Base-by-base conservation (phyloP, 345 rosid genomes). In the Boechera retrofracta region DNA sequence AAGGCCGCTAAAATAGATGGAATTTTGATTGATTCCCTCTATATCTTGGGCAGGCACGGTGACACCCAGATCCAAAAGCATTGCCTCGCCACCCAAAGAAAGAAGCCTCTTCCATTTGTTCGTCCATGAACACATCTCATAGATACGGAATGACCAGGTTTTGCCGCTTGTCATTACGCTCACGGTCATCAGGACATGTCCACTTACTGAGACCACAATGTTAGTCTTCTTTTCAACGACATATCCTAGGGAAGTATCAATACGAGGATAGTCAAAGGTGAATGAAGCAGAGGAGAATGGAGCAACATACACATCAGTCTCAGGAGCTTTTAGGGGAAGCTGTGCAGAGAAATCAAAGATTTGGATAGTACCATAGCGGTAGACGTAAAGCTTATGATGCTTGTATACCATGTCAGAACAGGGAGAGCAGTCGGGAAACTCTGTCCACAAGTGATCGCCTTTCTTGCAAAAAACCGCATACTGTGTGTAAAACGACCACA, bases 81-180 rank as follows among this genome's bases (percentile, higher is more conserved):
- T 58, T n/a, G 63, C 63, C 42, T 58, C 63, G 10, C 16, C 63
- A n/a, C 24, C 41, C 63, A 58, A 32, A 58, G 24, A 58, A 33
- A 15, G 6, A 58, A 58, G 6, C n/a, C 21, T 33, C 6, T 58
- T 7, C 42, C 26, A 58, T 3, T 32, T 56, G 38, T 41, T 39
- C 42, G 48, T 44, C 16, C 18, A 5, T 13, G 49, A 45, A 15
- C 16, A 13, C 49, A 45, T 45, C 18, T 15, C 2, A 7, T 45
- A 45, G 7, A 45, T 45, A 7, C 49, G 18, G 18, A 45, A 45
- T 15, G 49, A 45, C 49, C 49, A 45, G 49, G 54, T 49, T 16
- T 16, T 18, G 26, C 1, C 0, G 11, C 5, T 0, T 49, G 9
- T 49, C 26, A 16, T 7, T 16, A 49, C 10, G 26, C 26, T 49